These are phyloP conservation scores for Strobilomyces echinocephalus DNA, from an alignment of 768 basidiomycete genomes.

Conservation along the genomic window DNA sequence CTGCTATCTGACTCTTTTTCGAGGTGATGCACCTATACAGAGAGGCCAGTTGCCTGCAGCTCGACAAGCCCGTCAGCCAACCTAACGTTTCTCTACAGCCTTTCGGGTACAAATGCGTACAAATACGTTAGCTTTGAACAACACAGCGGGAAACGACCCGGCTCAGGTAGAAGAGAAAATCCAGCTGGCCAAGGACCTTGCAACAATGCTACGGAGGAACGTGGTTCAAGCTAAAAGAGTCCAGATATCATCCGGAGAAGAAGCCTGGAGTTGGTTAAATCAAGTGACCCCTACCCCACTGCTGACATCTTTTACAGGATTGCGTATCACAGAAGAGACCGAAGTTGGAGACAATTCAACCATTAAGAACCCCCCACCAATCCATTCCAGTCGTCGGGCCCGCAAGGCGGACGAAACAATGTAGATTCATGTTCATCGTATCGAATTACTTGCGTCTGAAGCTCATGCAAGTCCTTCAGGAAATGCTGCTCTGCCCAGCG, in stretches of 20 bases:
- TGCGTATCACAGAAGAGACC: slow-evolving; percentile 73
- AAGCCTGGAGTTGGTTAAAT: slow-evolving; percentile 53
- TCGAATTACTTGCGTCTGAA: slow-evolving; percentile 29
- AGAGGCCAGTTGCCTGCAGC: slow-evolving; percentile 33
- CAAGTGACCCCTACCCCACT: not conserved
- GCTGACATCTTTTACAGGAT: slow-evolving; percentile 38
- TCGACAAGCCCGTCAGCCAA: not conserved
- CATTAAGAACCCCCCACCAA: slow-evolving; percentile 55
- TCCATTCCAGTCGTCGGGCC: slow-evolving; percentile 45
- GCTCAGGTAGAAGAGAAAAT: slow-evolving; percentile 49
- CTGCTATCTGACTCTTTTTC: not conserved
- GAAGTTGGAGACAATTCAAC: slow-evolving; percentile 84
- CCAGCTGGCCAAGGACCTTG: slow-evolving; percentile 64
- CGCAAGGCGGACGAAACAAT: slow-evolving; percentile 34
- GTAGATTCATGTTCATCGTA: slow-evolving; percentile 23
- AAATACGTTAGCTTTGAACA: slow-evolving; percentile 42
- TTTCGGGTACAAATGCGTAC: slow-evolving; percentile 65
- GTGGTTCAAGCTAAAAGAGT: slow-evolving; percentile 74
- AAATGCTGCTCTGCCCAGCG: slow-evolving; percentile 30
- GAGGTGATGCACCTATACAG: slow-evolving; percentile 56
- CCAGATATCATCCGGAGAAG: slow-evolving; percentile 31
- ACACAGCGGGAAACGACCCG: slow-evolving; percentile 40
- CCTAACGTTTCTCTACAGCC: slow-evolving; percentile 39
- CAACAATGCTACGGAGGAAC: slow-evolving; percentile 70
- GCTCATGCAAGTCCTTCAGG: slow-evolving; percentile 26